Conservation (phyloP, 176 grass and related monocot genomes). For the barley (Hordeum vulgare) region MorexV3_pseudomolecules_assembly NC_058521.1:558080132-558080631, state of each 20-base stretch:
- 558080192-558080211: background rate
- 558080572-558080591: slow-evolving; percentile 30
- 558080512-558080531: slow-evolving; percentile 26
- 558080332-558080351: too few species aligned
- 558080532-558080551: slow-evolving; percentile 3
- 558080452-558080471: background rate
- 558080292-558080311: too few species aligned
- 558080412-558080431: background rate
- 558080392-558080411: background rate
- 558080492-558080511: background rate
- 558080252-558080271: too few species aligned
- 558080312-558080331: too few species aligned
- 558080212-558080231: too few species aligned
- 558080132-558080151: background rate
- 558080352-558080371: too few species aligned
- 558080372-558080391: background rate
- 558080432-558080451: slow-evolving; percentile 2
- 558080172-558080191: background rate
- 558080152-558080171: background rate
- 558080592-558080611: slow-evolving; percentile 18
- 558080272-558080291: too few species aligned
- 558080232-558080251: too few species aligned
- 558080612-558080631: background rate
- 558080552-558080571: slow-evolving; percentile 24
- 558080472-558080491: background rate